Percentiles rank a stretch among this genome's conserved stretches.
These are phyloP conservation scores for Fraxinus sp. DNA, from an alignment of 305 asterid genomes.

Conservation along the genomic window DNA sequence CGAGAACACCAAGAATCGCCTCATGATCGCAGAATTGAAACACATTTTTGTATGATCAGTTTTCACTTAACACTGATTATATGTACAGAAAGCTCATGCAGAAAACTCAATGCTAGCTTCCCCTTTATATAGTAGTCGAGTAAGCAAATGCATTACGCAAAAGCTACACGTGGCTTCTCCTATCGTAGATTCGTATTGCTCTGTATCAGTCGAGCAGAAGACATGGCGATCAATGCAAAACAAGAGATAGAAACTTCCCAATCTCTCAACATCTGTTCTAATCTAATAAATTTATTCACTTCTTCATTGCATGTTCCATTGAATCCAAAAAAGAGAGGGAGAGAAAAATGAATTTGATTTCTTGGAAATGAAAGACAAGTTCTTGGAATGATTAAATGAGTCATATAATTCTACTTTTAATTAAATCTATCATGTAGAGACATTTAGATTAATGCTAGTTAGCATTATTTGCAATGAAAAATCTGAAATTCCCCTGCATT, in stretches of 20 bases:
- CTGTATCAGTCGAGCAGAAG: background rate
- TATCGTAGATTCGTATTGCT: background rate
- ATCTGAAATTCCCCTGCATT: background rate
- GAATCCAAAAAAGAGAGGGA: background rate
- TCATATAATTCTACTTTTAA: no score
- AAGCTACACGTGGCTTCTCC: background rate
- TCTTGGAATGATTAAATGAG: background rate
- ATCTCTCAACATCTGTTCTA: background rate
- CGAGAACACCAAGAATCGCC: slow-evolving; percentile 12
- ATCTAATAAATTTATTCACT: background rate
- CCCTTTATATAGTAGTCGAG: background rate
- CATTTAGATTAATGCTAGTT: no score
- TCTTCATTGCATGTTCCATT: background rate
- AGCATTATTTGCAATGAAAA: no score
- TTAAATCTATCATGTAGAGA: no score
- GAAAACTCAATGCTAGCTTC: background rate
- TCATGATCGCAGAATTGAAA: background rate
- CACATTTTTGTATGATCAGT: background rate
- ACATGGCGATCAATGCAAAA: background rate
- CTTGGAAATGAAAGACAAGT: background rate
- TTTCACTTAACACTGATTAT: background rate
- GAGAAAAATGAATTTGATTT: background rate
- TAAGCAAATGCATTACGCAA: background rate
- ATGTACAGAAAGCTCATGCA: background rate
- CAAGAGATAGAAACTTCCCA: background rate